Evolutionary conservation across 139 green algal species (phyloP).

Genomic region (Tetraselmis chui): DNA sequence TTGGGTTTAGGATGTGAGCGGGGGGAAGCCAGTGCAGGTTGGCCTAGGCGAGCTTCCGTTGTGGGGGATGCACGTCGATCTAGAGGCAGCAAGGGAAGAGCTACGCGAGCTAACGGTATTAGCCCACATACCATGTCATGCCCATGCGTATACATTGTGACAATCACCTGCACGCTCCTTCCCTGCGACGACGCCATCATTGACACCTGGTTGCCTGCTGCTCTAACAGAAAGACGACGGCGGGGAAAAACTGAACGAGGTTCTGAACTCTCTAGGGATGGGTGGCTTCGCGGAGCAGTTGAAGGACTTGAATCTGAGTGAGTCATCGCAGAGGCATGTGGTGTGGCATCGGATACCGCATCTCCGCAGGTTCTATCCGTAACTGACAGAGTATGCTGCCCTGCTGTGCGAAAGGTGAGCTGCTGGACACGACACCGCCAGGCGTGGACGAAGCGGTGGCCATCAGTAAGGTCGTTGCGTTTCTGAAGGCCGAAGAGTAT

Average conservation of each 20-base stretch:
- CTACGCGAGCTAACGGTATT: constrained; percentile 27
- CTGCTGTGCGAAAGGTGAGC: constrained; percentile 72
- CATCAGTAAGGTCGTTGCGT: constrained; percentile 89
- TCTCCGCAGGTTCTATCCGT: too few species aligned
- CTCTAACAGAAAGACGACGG: constrained; percentile 25
- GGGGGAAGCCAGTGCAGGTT: constrained; percentile 77
- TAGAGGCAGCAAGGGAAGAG: constrained; percentile 63
- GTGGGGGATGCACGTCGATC: constrained; percentile 81
- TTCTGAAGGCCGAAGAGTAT: constrained; percentile 77
- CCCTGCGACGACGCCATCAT: too few species aligned
- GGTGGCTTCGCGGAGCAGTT: constrained; percentile 68
- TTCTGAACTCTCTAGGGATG: constrained; percentile 75
- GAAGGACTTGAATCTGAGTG: constrained; percentile 59
- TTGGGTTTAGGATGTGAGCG: constrained; percentile 88
- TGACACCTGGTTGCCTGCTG: too few species aligned
- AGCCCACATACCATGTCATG: neutral
- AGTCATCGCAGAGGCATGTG: too few species aligned
- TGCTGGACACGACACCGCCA: constrained; percentile 94
- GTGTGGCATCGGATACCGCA: too few species aligned
- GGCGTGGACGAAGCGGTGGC: constrained; percentile 90
- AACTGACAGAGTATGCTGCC: too few species aligned
- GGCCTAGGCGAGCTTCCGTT: constrained; percentile 67
- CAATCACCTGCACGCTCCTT: too few species aligned
- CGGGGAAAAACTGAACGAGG: constrained; percentile 38
- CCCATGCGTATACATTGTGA: too few species aligned